phyloP scores from a whole-genome alignment of 192 early-diverging fungal species.

The Mortierella antarctica region DNA sequence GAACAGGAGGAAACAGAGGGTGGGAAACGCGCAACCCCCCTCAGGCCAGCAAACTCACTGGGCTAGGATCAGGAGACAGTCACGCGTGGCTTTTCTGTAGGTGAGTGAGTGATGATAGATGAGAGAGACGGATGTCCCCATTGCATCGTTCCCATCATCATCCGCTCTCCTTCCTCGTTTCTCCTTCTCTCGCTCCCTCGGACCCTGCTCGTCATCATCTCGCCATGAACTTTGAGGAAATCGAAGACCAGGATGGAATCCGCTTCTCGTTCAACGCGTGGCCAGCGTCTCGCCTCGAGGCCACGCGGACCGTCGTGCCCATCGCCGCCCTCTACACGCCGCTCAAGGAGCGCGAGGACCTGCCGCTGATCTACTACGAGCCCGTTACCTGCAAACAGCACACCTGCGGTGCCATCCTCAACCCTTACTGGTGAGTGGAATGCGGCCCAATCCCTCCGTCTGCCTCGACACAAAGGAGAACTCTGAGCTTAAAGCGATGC shows the following conservation, averaged over 20 bases:
- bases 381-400: slow-evolving; percentile 94
- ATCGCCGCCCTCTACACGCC: slow-evolving; percentile 95
- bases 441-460: not conserved
- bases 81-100: not conserved
- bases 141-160: not conserved
- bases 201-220: not conserved
- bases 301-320: slow-evolving; percentile 94
- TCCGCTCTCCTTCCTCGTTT: slow-evolving; percentile 6
- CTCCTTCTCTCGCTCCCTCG: not conserved
- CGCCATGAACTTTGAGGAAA: slow-evolving; percentile 84
- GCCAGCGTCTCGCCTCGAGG: slow-evolving; percentile 92
- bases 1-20: not conserved
- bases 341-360: slow-evolving; percentile 90
- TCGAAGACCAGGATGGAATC: slow-evolving; percentile 96
- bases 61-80: not conserved
- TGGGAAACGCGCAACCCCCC: slow-evolving; percentile 7
- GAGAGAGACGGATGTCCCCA: not conserved
- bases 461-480: not conserved
- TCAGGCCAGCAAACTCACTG: not conserved
- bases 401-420: slow-evolving; percentile 95
- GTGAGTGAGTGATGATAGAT: not conserved
- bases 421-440: slow-evolving; percentile 91
- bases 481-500: not conserved
- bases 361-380: slow-evolving; percentile 92
- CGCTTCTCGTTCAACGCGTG: slow-evolving; percentile 98